Evolutionary conservation across 1,284 basidiomycete genomes (phyloP).

Genomic region (Amylostereum areolatum): DNA sequence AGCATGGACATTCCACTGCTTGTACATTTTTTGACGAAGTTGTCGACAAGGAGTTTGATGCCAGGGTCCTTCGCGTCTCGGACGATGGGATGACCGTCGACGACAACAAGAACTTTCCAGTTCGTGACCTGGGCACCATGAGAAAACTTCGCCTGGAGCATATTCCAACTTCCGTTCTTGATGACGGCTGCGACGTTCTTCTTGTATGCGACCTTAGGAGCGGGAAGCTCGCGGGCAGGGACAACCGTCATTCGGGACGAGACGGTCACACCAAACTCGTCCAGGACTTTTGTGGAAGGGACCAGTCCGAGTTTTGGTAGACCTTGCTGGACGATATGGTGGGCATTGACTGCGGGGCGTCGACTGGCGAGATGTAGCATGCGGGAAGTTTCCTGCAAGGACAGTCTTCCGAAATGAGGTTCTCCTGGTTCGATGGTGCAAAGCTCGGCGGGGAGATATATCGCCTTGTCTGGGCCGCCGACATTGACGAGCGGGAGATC

Average conservation of each 20-base stretch:
- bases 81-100: slow-evolving; percentile 40
- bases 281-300: slow-evolving; percentile 27
- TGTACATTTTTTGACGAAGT: slow-evolving; percentile 45
- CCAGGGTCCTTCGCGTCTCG: slow-evolving; percentile 33
- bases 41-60: slow-evolving; percentile 35
- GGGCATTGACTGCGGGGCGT: slow-evolving; percentile 49
- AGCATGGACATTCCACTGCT: slow-evolving; percentile 48
- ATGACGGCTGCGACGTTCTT: slow-evolving; percentile 33
- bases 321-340: slow-evolving; percentile 49
- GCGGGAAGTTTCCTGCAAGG: slow-evolving; percentile 44
- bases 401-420: slow-evolving; percentile 47
- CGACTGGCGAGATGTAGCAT: slow-evolving; percentile 66
- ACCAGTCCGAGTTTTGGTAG: slow-evolving; percentile 48
- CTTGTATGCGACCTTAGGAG: slow-evolving; percentile 52
- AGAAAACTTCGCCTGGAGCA: slow-evolving; percentile 60
- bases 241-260: slow-evolving; percentile 51
- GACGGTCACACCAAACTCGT: slow-evolving; percentile 52
- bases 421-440: slow-evolving; percentile 59
- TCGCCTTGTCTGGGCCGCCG: slow-evolving; percentile 33
- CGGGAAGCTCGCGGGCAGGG: slow-evolving; percentile 55
- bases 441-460: slow-evolving; percentile 59
- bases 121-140: slow-evolving; percentile 36
- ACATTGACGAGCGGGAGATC: slow-evolving; percentile 60
- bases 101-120: slow-evolving; percentile 58
- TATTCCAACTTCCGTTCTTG: slow-evolving; percentile 65